Evolutionary conservation across 768 basidiomycete genomes (phyloP).

Genomic region (Mycena belliarum): DNA sequence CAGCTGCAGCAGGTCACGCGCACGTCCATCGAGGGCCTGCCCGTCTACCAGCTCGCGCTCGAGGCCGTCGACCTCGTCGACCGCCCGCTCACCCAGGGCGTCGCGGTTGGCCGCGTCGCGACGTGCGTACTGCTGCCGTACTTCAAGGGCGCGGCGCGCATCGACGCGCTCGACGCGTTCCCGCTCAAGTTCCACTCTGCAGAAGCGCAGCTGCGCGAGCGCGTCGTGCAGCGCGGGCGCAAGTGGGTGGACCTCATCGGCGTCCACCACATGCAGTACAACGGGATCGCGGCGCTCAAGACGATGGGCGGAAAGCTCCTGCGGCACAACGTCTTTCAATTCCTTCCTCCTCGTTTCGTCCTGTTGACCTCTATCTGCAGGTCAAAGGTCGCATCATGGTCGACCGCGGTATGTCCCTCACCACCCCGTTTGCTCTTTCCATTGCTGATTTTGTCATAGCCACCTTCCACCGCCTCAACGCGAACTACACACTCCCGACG

Average conservation of each 20-base stretch:
- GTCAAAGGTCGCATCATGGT: constrained; percentile 62
- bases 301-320: constrained; percentile 32
- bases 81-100: constrained; percentile 31
- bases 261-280: constrained; percentile 57
- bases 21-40: constrained; percentile 35
- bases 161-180: constrained; percentile 50
- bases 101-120: constrained; percentile 41
- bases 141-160: constrained; percentile 53
- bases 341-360: background rate
- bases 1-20: constrained; percentile 43
- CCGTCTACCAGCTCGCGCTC: constrained; percentile 45
- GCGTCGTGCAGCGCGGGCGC: constrained; percentile 49
- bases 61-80: constrained; percentile 58
- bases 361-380: constrained; percentile 28
- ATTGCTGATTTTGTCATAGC: constrained; percentile 24
- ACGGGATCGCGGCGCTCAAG: constrained; percentile 50
- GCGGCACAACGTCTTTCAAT: constrained; percentile 49
- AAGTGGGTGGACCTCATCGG: constrained; percentile 58
- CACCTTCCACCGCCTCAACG: constrained; percentile 54
- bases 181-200: constrained; percentile 54
- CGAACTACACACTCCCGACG: constrained; percentile 48
- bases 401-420: constrained; percentile 44
- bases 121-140: constrained; percentile 40
- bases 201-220: constrained; percentile 40
- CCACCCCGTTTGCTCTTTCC: background rate